phyloP scores from a whole-genome alignment of 305 asterid genomes.

The Solanum hybrid region DNA sequence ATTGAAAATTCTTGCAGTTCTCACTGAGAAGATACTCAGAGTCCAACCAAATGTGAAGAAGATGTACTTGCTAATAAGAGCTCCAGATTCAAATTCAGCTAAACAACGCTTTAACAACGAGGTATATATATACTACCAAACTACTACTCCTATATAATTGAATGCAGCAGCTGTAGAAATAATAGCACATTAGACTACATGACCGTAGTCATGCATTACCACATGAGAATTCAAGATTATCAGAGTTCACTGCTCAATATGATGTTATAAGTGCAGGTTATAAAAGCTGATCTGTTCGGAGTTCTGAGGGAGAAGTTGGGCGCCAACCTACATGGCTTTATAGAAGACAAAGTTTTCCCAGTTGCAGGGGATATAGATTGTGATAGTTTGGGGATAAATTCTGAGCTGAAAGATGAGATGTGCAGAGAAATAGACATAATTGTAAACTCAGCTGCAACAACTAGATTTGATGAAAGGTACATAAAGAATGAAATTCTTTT shows the following conservation, averaged over 20 bases:
- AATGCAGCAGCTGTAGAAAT: background rate
- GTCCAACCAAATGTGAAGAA: slow-evolving; percentile 40
- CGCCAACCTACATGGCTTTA: background rate
- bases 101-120: slow-evolving; percentile 31
- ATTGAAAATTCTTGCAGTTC: slow-evolving; percentile 17
- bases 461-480: too few relatives aligned
- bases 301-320: slow-evolving; percentile 32
- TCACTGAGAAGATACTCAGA: slow-evolving; percentile 40
- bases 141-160: background rate
- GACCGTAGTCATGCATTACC: background rate
- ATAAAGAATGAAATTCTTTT: too few relatives aligned
- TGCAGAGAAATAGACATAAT: too few relatives aligned
- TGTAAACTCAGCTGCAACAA: too few relatives aligned
- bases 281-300: slow-evolving; percentile 29
- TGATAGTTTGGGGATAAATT: too few relatives aligned
- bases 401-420: too few relatives aligned
- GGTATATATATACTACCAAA: slow-evolving; percentile 14
- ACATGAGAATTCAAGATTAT: background rate
- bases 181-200: background rate
- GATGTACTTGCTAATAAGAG: slow-evolving; percentile 32
- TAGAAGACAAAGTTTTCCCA: slow-evolving; percentile 26
- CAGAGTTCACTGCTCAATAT: background rate
- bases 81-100: background rate
- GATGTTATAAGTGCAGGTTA: slow-evolving; percentile 13
- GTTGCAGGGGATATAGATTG: too few relatives aligned